These are phyloP conservation scores for Termitomyces sp. DNA, from an alignment of 768 basidiomycete genomes.

Conservation along the genomic window DNA sequence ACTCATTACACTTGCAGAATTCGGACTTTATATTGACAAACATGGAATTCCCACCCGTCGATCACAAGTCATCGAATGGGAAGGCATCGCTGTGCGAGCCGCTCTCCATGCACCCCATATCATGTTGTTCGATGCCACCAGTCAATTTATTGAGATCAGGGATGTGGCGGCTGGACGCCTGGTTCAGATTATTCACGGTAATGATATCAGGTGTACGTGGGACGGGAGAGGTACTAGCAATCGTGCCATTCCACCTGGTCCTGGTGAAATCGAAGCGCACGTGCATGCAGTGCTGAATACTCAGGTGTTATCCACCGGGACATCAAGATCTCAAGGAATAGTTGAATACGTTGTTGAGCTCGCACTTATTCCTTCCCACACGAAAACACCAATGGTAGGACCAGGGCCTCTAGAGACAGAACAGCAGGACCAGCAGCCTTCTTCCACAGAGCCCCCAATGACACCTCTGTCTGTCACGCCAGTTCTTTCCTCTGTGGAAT, in stretches of 20 bases:
- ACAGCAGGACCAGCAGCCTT: background rate
- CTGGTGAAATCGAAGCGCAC: background rate
- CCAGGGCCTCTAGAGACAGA: background rate
- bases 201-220: conserved; percentile 85
- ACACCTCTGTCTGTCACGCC: background rate
- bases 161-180: conserved; percentile 79
- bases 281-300: conserved; percentile 10
- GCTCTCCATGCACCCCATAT: conserved; percentile 89
- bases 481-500: background rate
- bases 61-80: conserved; percentile 86
- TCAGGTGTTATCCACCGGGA: background rate
- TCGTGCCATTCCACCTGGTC: conserved; percentile 46
- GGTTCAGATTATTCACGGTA: conserved; percentile 80
- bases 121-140: conserved; percentile 72
- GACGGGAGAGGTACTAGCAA: conserved; percentile 64
- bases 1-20: conserved; percentile 50
- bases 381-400: background rate
- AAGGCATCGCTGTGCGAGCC: conserved; percentile 84
- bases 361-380: background rate
- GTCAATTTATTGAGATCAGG: conserved; percentile 87
- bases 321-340: background rate
- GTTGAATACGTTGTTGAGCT: conserved; percentile 7
- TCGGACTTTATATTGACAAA: conserved; percentile 90
- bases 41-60: conserved; percentile 77
- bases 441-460: background rate